Evolutionary conservation across 129 eudicot species (phyloP).

Genomic region (Tagetes erecta): DNA sequence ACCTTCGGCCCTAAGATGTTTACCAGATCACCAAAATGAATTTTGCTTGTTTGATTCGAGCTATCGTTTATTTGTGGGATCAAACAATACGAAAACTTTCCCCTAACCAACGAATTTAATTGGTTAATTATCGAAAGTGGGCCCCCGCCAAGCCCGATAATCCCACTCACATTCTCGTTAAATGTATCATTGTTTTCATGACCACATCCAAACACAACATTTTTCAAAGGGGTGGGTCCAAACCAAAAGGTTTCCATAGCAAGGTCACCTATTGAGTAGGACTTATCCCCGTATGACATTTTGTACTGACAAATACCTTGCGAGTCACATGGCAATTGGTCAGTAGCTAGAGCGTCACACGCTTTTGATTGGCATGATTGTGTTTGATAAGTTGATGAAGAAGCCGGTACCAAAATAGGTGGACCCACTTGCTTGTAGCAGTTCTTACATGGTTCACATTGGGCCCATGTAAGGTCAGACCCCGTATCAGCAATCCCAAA

Average conservation of each 20-base stretch:
- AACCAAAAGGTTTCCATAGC: slow-evolving; percentile 51
- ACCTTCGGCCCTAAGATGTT: slow-evolving; percentile 42
- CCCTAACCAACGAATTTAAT: slow-evolving; percentile 23
- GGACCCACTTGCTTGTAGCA: slow-evolving; percentile 57
- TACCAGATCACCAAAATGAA: slow-evolving; percentile 49
- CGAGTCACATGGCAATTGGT: not conserved
- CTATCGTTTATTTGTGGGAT: slow-evolving; percentile 7
- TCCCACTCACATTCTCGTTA: slow-evolving; percentile 39
- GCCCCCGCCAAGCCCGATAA: slow-evolving; percentile 74
- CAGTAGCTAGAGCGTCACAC: slow-evolving; percentile 21
- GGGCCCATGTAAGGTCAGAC: slow-evolving; percentile 68
- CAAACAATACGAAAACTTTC: slow-evolving; percentile 70
- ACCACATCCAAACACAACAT: slow-evolving; percentile 64
- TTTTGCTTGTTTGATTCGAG: slow-evolving; percentile 41
- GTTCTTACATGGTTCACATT: slow-evolving; percentile 53
- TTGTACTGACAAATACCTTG: slow-evolving; percentile 36
- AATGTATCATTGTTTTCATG: slow-evolving; percentile 42
- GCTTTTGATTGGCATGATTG: slow-evolving; percentile 39
- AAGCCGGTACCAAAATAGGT: slow-evolving; percentile 48
- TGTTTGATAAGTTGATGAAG: slow-evolving; percentile 41
- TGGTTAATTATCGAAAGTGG: slow-evolving; percentile 53
- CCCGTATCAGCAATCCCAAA: slow-evolving; percentile 66
- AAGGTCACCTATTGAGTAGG: slow-evolving; percentile 47
- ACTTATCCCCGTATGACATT: slow-evolving; percentile 40
- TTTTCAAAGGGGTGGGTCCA: slow-evolving; percentile 24